Conservation (phyloP, 495 filamentous ascomycete genomes). For the Penicillium alfredii region DNA sequence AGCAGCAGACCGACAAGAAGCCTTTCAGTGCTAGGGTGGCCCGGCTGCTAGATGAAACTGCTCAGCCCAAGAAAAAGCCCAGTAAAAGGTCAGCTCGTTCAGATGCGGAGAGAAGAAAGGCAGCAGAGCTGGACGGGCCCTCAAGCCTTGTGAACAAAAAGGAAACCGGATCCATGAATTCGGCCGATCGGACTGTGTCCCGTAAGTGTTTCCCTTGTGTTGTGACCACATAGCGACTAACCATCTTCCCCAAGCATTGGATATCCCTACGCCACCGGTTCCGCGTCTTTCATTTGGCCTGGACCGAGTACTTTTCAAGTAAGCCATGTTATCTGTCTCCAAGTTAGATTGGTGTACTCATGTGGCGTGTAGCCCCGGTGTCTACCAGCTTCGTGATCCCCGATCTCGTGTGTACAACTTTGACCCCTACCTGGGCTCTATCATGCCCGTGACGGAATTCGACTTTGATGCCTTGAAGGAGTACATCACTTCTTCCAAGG, state of each 20-base stretch:
- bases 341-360: conserved; percentile 8
- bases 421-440: conserved; percentile 82
- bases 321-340: too few relatives aligned
- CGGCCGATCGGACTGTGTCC: conserved; percentile 7
- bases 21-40: too few relatives aligned
- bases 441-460: conserved; percentile 89
- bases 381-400: conserved; percentile 87
- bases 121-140: too few relatives aligned
- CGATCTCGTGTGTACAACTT: conserved; percentile 89
- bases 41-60: too few relatives aligned
- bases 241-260: conserved; percentile 38
- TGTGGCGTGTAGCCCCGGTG: conserved; percentile 57
- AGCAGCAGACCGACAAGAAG: too few relatives aligned
- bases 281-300: conserved; percentile 72
- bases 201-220: conserved; percentile 13
- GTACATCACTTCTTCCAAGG: conserved; percentile 86
- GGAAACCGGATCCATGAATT: conserved; percentile 13
- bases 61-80: too few relatives aligned
- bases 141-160: conserved; percentile 4
- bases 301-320: conserved; percentile 90
- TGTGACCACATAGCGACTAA: neutral
- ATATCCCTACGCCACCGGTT: conserved; percentile 52
- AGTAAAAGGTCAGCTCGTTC: too few relatives aligned
- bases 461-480: conserved; percentile 78
- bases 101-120: too few relatives aligned